phyloP scores from a whole-genome alignment of 805 yeast species.

The Ogataea trehaloabstinens region DNA sequence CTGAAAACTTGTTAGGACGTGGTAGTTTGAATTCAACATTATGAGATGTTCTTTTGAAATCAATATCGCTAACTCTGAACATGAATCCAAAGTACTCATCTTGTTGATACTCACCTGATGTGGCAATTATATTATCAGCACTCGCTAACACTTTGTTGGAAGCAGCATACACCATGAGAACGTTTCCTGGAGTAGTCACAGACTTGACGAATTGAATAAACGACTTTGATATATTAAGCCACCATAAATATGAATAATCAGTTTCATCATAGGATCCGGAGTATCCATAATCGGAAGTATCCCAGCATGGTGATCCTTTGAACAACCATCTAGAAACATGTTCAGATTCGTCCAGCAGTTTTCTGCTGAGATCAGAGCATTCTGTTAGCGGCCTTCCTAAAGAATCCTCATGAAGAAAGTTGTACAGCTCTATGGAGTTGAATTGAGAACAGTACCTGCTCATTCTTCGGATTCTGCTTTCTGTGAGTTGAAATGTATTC shows the following conservation, averaged over 20 bases:
- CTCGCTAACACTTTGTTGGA: conserved; percentile 10
- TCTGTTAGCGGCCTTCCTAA: conserved; percentile 45
- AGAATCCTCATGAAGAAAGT: conserved; percentile 41
- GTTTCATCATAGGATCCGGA: conserved; percentile 33
- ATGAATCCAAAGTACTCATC: conserved; percentile 48
- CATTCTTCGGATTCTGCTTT: conserved; percentile 24
- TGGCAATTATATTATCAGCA: neutral
- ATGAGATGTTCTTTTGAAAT: neutral
- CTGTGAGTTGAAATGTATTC: conserved; percentile 13
- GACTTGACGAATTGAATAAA: conserved; percentile 34
- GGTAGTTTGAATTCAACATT: conserved; percentile 22
- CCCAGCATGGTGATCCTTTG: conserved; percentile 38
- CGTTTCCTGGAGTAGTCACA: conserved; percentile 30
- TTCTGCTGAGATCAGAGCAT: conserved; percentile 39
- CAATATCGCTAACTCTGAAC: conserved; percentile 25
- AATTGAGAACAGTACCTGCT: conserved; percentile 46
- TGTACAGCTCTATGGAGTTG: conserved; percentile 44
- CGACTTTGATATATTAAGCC: conserved; percentile 39
- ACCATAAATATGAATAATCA: conserved; percentile 36
- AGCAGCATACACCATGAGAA: conserved; percentile 37
- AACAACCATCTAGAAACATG: conserved; percentile 39
- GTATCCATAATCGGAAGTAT: conserved; percentile 14
- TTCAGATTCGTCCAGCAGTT: conserved; percentile 37
- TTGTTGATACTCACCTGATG: conserved; percentile 1
- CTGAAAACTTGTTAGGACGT: conserved; percentile 36